phyloP scores from a whole-genome alignment of 495 filamentous ascomycete species.

The Saxispiralis lemnorum region DNA sequence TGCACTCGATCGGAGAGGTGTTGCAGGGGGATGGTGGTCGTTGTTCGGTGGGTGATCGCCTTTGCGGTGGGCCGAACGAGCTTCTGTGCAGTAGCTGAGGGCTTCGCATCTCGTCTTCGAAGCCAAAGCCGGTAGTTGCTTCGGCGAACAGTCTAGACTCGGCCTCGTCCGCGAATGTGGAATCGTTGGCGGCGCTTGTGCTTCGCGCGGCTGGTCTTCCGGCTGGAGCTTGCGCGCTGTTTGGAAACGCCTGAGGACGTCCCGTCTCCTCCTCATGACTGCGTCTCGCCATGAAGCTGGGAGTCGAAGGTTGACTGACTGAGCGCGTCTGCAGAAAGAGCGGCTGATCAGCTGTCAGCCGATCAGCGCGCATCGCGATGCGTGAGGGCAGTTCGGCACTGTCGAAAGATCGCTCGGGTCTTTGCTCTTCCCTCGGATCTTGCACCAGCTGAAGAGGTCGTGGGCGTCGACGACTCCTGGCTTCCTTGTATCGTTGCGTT shows the following conservation, averaged over 20 bases:
- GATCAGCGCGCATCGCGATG: background rate
- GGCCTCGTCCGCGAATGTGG: conserved; percentile 15
- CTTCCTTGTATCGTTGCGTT: background rate
- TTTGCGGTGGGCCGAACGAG: background rate
- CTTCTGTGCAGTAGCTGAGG: background rate
- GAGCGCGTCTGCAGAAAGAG: background rate
- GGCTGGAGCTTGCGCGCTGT: conserved; percentile 9
- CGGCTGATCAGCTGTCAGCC: background rate
- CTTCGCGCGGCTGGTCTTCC: conserved; percentile 6
- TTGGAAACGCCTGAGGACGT: conserved; percentile 1
- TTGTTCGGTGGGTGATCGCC: background rate
- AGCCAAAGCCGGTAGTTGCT: conserved; percentile 19
- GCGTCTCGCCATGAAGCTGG: background rate
- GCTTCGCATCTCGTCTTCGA: background rate
- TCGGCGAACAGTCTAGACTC: conserved; percentile 23
- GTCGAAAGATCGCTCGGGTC: too few species aligned
- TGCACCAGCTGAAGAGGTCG: background rate
- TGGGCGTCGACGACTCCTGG: background rate
- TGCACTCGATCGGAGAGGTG: conserved; percentile 2
- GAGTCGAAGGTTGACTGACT: conserved; percentile 10
- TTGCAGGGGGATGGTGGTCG: background rate
- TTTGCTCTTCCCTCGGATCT: too few species aligned
- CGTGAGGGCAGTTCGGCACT: background rate
- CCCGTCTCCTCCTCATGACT: background rate
- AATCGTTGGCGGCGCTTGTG: conserved; percentile 2